Conservation (phyloP, 148 eudicot genomes). For the Gaultheria prostrata region DNA sequence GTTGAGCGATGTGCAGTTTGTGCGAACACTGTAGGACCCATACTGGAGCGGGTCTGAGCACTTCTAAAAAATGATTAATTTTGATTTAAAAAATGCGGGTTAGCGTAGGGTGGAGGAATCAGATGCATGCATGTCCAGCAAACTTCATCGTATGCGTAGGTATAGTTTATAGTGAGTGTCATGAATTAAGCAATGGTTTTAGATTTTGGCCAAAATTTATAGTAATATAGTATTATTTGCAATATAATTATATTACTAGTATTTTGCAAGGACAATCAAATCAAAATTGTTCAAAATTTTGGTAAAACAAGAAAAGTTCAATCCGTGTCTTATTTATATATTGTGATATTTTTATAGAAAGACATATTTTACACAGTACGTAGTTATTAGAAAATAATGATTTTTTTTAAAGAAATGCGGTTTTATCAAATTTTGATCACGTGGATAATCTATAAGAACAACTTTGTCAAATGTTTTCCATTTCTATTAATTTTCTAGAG, state of each 20-base stretch:
- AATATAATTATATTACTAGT: no score
- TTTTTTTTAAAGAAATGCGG: no score
- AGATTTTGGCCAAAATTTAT: not conserved
- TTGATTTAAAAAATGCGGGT: not conserved
- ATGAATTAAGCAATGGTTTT: no score
- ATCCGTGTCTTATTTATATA: not conserved
- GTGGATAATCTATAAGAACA: not conserved
- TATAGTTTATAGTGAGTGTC: not conserved
- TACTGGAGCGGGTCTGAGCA: slow-evolving; percentile 18
- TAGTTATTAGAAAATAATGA: no score
- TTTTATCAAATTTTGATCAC: not conserved
- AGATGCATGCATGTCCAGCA: not conserved
- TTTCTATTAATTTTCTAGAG: not conserved
- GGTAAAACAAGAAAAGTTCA: not conserved
- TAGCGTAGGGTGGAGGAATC: not conserved
- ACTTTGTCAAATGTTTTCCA: not conserved
- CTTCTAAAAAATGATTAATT: not conserved
- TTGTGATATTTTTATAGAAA: not conserved
- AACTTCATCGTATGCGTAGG: not conserved
- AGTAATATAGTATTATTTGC: no score
- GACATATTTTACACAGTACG: not conserved
- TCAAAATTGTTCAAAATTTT: no score
- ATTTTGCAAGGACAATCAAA: no score
- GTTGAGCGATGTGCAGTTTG: slow-evolving; percentile 31
- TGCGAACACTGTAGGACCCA: slow-evolving; percentile 13